phyloP scores from a whole-genome alignment of 257 asterid genomes.

The Fraxinus americana region DNA sequence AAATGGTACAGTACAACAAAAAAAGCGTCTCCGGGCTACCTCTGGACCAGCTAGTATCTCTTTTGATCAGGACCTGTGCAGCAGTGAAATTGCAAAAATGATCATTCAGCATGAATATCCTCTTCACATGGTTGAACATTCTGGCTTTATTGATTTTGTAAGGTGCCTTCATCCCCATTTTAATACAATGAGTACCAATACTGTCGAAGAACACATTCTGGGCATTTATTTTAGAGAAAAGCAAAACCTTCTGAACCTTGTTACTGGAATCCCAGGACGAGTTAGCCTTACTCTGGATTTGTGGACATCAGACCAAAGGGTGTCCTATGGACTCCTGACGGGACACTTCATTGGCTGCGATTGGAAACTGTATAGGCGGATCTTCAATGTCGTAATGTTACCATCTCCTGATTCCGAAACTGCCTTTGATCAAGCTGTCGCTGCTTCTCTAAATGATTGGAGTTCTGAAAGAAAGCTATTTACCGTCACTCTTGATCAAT shows the following conservation, averaged over 20 bases:
- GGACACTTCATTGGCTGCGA: constrained; percentile 76
- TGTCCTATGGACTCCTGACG: constrained; percentile 51
- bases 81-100: constrained; percentile 66
- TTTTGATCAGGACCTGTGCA: constrained; percentile 45
- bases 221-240: constrained; percentile 59
- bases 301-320: constrained; percentile 59
- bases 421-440: constrained; percentile 54
- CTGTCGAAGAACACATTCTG: constrained; percentile 55
- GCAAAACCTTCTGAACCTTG: constrained; percentile 57
- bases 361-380: constrained; percentile 71
- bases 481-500: constrained; percentile 53
- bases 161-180: constrained; percentile 64
- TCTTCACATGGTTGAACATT: constrained; percentile 65
- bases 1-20: constrained; percentile 54
- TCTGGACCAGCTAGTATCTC: constrained; percentile 34
- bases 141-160: constrained; percentile 63
- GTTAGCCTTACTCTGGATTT: constrained; percentile 67
- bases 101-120: constrained; percentile 80
- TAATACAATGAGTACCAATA: constrained; percentile 34
- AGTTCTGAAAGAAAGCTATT: constrained; percentile 50
- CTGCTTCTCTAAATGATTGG: constrained; percentile 75
- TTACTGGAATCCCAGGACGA: constrained; percentile 66
- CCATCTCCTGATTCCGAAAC: constrained; percentile 64
- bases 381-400: constrained; percentile 49
- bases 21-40: constrained; percentile 58